Percentiles rank a stretch among this genome's conserved stretches.
phyloP scores from a whole-genome alignment of 495 filamentous ascomycete genomes.

The Penicillium bovifimosum region DNA sequence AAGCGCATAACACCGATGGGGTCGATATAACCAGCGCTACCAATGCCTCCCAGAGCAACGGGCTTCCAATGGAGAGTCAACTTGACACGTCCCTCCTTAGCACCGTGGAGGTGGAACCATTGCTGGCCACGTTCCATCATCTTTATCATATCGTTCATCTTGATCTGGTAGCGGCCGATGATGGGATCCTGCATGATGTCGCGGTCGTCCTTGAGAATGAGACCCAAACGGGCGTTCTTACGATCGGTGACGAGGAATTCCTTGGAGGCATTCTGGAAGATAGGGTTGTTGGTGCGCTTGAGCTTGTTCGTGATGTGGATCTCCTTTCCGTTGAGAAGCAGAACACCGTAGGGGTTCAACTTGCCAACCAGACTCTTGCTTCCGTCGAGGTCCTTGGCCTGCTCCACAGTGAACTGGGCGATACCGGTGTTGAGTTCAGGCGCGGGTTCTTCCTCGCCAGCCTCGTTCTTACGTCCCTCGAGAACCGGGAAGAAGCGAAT shows the following conservation, averaged over 20 bases:
- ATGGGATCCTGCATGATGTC: constrained; percentile 78
- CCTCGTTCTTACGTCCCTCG: constrained; percentile 61
- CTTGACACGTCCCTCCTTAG: constrained; percentile 79
- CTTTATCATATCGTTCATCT: constrained; percentile 85
- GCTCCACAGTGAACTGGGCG: constrained; percentile 83
- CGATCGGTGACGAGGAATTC: constrained; percentile 91
- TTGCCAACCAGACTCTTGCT: constrained; percentile 82
- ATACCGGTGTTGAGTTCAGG: constrained; percentile 93
- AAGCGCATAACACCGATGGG: constrained; percentile 92
- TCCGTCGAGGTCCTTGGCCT: constrained; percentile 91
- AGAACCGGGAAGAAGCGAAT: constrained; percentile 94
- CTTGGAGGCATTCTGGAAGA: constrained; percentile 85
- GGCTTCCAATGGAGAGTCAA: constrained; percentile 92
- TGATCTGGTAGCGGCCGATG: constrained; percentile 88
- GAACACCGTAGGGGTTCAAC: constrained; percentile 82
- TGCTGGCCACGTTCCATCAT: constrained; percentile 88
- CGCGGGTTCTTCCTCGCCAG: constrained; percentile 69
- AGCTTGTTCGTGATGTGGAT: constrained; percentile 79
- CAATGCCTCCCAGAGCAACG: constrained; percentile 72
- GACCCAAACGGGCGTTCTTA: constrained; percentile 78
- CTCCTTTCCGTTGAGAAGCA: constrained; percentile 85
- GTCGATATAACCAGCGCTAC: constrained; percentile 83
- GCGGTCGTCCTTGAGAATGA: constrained; percentile 92
- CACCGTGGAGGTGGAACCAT: constrained; percentile 86
- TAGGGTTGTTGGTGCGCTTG: constrained; percentile 93